phyloP scores from a whole-genome alignment of 75 land plant genomes.

The Azolla pinnata region DNA sequence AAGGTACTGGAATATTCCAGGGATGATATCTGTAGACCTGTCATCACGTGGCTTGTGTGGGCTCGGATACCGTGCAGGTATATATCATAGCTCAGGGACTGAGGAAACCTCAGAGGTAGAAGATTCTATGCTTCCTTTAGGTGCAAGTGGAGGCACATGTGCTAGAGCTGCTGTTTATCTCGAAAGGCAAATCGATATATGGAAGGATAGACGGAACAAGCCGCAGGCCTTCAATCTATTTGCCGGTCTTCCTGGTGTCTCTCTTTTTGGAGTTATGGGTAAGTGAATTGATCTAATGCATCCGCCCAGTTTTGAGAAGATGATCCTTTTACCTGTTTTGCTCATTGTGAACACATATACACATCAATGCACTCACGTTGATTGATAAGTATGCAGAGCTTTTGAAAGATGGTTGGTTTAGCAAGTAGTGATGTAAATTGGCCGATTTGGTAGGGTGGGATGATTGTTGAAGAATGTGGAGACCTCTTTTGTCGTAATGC shows the following conservation, averaged over 20 bases:
- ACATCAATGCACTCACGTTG: no score
- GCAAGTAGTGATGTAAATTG: no score
- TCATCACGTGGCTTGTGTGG: slow-evolving; percentile 52
- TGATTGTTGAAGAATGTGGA: neutral
- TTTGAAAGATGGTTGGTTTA: no score
- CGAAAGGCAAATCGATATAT: slow-evolving; percentile 47
- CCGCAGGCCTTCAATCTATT: slow-evolving; percentile 60
- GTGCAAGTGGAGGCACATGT: slow-evolving; percentile 46
- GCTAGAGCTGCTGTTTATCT: slow-evolving; percentile 63
- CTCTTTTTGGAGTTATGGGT: slow-evolving; percentile 58
- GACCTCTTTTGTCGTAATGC: neutral
- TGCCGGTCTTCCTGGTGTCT: slow-evolving; percentile 53
- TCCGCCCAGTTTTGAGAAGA: no score
- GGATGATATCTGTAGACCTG: slow-evolving; percentile 42
- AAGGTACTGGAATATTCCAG: slow-evolving; percentile 66
- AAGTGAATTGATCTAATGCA: slow-evolving; percentile 5
- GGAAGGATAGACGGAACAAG: slow-evolving; percentile 35
- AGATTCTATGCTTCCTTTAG: slow-evolving; percentile 25
- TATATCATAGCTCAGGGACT: slow-evolving; percentile 55
- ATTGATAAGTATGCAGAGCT: no score
- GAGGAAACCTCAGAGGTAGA: slow-evolving; percentile 24
- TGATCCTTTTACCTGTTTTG: no score
- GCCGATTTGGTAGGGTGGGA: neutral
- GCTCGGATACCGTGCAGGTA: slow-evolving; percentile 51
- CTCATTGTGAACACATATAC: no score